phyloP scores from a whole-genome alignment of 345 rosid species.

The Arabidopsis arenosa region DNA sequence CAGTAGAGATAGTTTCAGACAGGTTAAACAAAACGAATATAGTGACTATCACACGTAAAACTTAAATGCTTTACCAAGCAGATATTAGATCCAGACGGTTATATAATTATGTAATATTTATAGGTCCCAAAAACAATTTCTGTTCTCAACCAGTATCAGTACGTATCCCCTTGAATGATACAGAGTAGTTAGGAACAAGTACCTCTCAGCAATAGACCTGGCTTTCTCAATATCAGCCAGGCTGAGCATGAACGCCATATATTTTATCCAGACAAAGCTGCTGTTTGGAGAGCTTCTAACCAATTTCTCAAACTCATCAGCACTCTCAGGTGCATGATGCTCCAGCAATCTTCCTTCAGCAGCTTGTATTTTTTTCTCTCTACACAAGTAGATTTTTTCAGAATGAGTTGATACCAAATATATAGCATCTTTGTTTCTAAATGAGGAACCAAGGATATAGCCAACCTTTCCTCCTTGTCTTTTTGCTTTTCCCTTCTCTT shows the following conservation, averaged over 20 bases:
- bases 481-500: slow-evolving; percentile 61
- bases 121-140: slow-evolving; percentile 12
- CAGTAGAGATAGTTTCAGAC: slow-evolving; percentile 35
- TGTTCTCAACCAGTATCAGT: neutral
- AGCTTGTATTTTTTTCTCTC: slow-evolving; percentile 85
- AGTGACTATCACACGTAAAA: neutral
- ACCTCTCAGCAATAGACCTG: slow-evolving; percentile 94
- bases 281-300: slow-evolving; percentile 93
- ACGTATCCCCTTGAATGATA: slow-evolving; percentile 20
- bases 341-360: slow-evolving; percentile 90
- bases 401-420: slow-evolving; percentile 13
- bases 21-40: slow-evolving; percentile 8
- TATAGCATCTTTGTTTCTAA: neutral
- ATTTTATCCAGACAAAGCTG: slow-evolving; percentile 93
- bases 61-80: slow-evolving; percentile 10
- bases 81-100: neutral
- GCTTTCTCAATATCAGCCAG: slow-evolving; percentile 89
- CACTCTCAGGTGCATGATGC: slow-evolving; percentile 76
- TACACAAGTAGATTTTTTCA: slow-evolving; percentile 45
- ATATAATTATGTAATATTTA: neutral
- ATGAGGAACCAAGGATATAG: slow-evolving; percentile 23
- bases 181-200: slow-evolving; percentile 21
- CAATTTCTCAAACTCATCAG: slow-evolving; percentile 91
- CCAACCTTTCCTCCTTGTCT: slow-evolving; percentile 78
- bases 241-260: slow-evolving; percentile 83